Base-by-base conservation (phyloP, 352 stramenopile genomes). In the Blastocystis sp. region DNA sequence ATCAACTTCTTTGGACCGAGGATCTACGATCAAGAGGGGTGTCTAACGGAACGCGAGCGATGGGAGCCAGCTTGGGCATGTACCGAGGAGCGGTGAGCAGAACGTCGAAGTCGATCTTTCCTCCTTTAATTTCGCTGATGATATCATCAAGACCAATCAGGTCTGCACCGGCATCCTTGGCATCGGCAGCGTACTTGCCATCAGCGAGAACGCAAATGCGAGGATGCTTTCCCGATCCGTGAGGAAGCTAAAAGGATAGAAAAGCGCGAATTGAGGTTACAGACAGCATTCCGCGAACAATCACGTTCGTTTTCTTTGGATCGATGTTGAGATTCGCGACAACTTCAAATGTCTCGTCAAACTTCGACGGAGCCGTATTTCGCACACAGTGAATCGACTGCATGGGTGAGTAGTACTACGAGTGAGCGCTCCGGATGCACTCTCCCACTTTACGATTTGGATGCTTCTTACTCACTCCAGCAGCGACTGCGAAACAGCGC, bases 251-350 rank as follows among this genome's bases (percentile, higher is more conserved):
- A 27, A 27, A 16, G 2, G 7, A 32, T 34, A 61, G 21, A 27
- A 44, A 9, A 59, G 16, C 11, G 6, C 3, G 27, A 36, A 46
- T 16, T 16, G 6, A 18, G 11, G 1, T 21, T 84, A 87, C 61
- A 1, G 63, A 59, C 8, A 87, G 32, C 11, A 72, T 51, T 64
- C 79, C 79, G 34, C 79, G 48, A 46, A 87, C 42, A 38, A 78
- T 64, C 38, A 85, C 24, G 73, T 87, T 87, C 72, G 65, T 69
- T 64, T 87, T 87, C 38, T 44, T 81, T n/a, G 79, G 79, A 84
- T 87, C 71, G 44, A 87, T 40, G 86, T 84, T 84, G 16, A 87
- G 29, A 72, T 64, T 84, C 46, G 67, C 44, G 18, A 54, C 63
- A 14, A 87, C 67, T 32, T 87, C 79, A 11, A 87, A 48, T 27